A percentile compares a stretch with the other conserved stretches of the same genome.
These are phyloP conservation scores for Citrullus mucosospermus DNA, from an alignment of 306 rosid species.

Conservation along the genomic window DNA sequence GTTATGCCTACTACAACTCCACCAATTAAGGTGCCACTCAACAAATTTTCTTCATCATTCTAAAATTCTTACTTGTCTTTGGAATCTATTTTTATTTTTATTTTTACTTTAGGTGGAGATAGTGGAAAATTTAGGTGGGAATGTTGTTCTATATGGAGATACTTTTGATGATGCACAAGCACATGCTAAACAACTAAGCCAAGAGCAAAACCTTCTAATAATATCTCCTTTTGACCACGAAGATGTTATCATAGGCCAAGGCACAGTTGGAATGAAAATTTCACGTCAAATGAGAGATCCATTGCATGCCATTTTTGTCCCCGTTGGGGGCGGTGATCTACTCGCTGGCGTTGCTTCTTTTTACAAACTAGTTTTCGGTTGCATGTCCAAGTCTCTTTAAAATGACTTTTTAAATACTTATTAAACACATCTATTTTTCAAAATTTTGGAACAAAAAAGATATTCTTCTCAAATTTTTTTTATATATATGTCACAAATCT, in stretches of 20 bases:
- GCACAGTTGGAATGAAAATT: conserved; percentile 88
- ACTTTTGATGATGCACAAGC: conserved; percentile 81
- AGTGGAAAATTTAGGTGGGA: conserved; percentile 64
- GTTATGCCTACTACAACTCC: conserved; percentile 84
- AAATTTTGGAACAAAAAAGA: too few relatives aligned
- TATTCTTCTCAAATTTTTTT: too few relatives aligned
- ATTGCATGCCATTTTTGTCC: conserved; percentile 77
- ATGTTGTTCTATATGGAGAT: conserved; percentile 66
- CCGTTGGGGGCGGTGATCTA: conserved; percentile 88
- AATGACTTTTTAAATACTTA: too few relatives aligned
- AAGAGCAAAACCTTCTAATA: conserved; percentile 48
- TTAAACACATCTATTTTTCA: too few relatives aligned
- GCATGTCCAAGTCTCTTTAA: too few relatives aligned
- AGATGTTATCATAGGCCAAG: conserved; percentile 78
- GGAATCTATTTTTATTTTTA: too few relatives aligned
- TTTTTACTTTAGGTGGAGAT: conserved; percentile 40
- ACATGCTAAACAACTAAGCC: conserved; percentile 47
- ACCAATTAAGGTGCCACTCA: conserved; percentile 47
- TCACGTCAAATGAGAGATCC: conserved; percentile 51
- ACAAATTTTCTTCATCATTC: too few relatives aligned
- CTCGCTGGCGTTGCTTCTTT: conserved; percentile 90
- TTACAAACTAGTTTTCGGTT: conserved; percentile 50
- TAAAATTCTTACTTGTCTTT: too few relatives aligned
- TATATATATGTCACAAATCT: too few relatives aligned
- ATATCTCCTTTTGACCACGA: conserved; percentile 86